Percentiles rank a stretch among this genome's conserved stretches.
Evolutionary conservation across 164 flowering plant genomes (phyloP).

Genomic region (Vitis rotundifolia): DNA sequence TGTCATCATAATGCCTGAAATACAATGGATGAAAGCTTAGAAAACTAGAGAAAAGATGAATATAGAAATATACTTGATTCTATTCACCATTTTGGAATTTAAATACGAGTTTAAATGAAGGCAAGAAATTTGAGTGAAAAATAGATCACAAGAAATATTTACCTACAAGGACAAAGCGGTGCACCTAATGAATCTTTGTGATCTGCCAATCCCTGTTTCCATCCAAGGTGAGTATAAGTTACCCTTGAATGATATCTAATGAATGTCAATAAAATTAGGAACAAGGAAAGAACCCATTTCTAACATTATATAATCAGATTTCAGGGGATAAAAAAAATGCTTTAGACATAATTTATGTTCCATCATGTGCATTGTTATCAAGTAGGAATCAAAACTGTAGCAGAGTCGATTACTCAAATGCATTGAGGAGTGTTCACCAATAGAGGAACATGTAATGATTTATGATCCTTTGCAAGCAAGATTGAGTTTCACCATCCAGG

Average conservation of each 20-base stretch:
- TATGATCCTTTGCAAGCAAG: too few species aligned
- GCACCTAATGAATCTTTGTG: constrained; percentile 96
- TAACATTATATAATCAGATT: too few species aligned
- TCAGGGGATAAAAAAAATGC: too few species aligned
- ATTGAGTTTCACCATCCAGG: too few species aligned
- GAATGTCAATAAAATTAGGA: background rate
- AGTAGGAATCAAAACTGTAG: background rate
- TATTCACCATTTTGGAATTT: background rate
- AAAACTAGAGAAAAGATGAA: constrained; percentile 1
- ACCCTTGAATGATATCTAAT: background rate
- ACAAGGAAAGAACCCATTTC: too few species aligned
- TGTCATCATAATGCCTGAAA: constrained; percentile 95
- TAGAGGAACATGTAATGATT: too few species aligned
- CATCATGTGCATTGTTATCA: background rate
- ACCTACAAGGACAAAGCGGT: constrained; percentile 99
- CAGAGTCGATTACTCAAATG: too few species aligned
- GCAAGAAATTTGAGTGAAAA: background rate
- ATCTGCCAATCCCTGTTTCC: constrained; percentile 78
- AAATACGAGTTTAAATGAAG: background rate
- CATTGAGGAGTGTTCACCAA: too few species aligned
- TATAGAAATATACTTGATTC: constrained; percentile 5
- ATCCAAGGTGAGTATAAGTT: constrained; percentile 6
- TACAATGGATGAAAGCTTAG: constrained; percentile 2
- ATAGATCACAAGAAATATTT: constrained; percentile 14
- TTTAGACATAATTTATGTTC: too few species aligned